These are phyloP conservation scores for Fusarium staphyleae DNA, from an alignment of 2,329 filamentous ascomycete genomes.

Conservation along the genomic window DNA sequence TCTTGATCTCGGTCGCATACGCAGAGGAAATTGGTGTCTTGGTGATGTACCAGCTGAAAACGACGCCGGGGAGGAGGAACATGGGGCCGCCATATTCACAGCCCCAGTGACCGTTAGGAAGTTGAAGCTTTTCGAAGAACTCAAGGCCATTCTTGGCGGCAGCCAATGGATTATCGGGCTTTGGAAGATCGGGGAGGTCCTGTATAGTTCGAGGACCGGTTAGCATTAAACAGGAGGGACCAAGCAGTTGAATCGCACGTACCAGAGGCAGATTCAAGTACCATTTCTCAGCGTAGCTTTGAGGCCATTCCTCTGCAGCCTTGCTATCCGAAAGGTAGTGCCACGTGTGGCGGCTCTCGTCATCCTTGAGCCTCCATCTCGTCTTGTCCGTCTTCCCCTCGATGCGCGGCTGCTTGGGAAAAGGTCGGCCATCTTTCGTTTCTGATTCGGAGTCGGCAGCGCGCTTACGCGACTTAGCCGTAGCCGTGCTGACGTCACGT, in stretches of 20 bases:
- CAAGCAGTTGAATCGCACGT: slow-evolving; percentile 31
- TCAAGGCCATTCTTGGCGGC: slow-evolving; percentile 81
- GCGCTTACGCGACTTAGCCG: slow-evolving; percentile 53
- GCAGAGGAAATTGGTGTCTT: slow-evolving; percentile 83
- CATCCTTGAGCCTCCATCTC: slow-evolving; percentile 84
- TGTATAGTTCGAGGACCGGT: slow-evolving; percentile 47
- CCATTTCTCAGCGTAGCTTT: slow-evolving; percentile 88
- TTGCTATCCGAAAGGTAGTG: slow-evolving; percentile 83
- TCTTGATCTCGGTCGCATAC: slow-evolving; percentile 86
- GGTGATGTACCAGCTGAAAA: slow-evolving; percentile 88
- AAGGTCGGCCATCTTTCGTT: slow-evolving; percentile 42
- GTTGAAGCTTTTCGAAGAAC: slow-evolving; percentile 90
- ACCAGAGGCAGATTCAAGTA: slow-evolving; percentile 83
- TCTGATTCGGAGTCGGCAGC: slow-evolving; percentile 48
- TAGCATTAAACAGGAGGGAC: slow-evolving; percentile 6
- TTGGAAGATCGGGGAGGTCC: slow-evolving; percentile 76
- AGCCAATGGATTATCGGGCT: slow-evolving; percentile 75
- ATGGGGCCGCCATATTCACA: slow-evolving; percentile 98
- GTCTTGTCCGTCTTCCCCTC: slow-evolving; percentile 75
- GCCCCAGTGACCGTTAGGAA: slow-evolving; percentile 90
- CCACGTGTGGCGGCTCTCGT: slow-evolving; percentile 90
- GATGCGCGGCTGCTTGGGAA: slow-evolving; percentile 57
- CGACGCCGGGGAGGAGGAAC: slow-evolving; percentile 88
- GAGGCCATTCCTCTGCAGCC: slow-evolving; percentile 79
- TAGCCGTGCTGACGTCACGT: slow-evolving; percentile 41